Evolutionary conservation across 495 filamentous ascomycete genomes (phyloP).

Genomic region (Diplogelasinospora grovesii): DNA sequence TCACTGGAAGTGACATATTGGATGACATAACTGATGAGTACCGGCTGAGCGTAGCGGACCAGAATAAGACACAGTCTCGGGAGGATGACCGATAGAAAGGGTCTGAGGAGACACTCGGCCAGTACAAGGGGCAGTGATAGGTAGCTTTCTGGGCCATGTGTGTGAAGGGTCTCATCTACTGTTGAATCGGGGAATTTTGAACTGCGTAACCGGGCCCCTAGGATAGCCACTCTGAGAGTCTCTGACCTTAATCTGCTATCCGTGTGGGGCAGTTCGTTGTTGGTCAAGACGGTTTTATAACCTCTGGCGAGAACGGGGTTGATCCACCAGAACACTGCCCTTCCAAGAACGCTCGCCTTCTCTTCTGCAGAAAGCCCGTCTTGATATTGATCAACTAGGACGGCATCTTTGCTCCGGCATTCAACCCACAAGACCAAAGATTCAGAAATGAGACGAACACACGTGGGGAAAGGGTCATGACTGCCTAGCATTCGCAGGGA

Average conservation of each 20-base stretch:
- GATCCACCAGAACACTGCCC: constrained; percentile 56
- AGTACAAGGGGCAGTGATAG: constrained; percentile 40
- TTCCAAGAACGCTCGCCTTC: constrained; percentile 33
- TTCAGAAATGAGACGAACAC: constrained; percentile 6
- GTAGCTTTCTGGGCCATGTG: too few relatives aligned
- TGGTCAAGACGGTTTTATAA: constrained; percentile 34
- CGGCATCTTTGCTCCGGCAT: not conserved
- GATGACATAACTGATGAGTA: constrained; percentile 52
- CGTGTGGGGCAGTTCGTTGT: constrained; percentile 41
- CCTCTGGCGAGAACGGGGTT: constrained; percentile 50
- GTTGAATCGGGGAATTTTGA: too few relatives aligned
- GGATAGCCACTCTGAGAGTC: constrained; percentile 28
- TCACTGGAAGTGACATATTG: constrained; percentile 34
- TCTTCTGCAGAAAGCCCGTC: constrained; percentile 33
- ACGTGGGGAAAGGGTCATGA: not conserved
- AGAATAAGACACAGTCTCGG: constrained; percentile 50
- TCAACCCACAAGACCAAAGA: constrained; percentile 8
- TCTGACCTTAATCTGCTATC: constrained; percentile 42
- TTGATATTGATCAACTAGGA: constrained; percentile 1
- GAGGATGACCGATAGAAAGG: constrained; percentile 42
- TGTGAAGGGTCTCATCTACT: too few relatives aligned
- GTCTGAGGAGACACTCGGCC: constrained; percentile 41
- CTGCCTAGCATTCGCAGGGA: not conserved
- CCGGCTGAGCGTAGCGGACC: constrained; percentile 57
- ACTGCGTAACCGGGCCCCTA: too few relatives aligned